These are phyloP conservation scores for Penicillium fimorum DNA, from an alignment of 495 filamentous ascomycete species.

Conservation along the genomic window DNA sequence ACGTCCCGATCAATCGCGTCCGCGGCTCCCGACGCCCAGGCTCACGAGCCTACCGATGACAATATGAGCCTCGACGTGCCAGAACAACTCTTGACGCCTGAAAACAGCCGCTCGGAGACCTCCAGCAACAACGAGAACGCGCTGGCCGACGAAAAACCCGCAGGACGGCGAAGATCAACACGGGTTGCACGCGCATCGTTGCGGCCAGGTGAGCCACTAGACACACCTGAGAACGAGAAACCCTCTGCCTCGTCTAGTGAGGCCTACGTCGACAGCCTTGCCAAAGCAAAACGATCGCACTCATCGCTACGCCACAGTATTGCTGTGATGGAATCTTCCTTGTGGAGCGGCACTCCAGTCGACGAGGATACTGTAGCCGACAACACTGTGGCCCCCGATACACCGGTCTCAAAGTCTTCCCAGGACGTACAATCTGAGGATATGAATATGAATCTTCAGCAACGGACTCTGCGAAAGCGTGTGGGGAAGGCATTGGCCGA, in stretches of 20 bases:
- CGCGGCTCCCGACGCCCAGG: slow-evolving; percentile 38
- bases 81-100: slow-evolving; percentile 47
- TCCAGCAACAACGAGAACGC: slow-evolving; percentile 51
- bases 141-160: slow-evolving; percentile 41
- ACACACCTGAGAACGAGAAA: slow-evolving; percentile 26
- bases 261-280: slow-evolving; percentile 34
- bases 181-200: slow-evolving; percentile 45
- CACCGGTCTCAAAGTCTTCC: slow-evolving; percentile 42
- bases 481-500: slow-evolving; percentile 46
- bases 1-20: slow-evolving; percentile 28
- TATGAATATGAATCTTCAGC: slow-evolving; percentile 36
- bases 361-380: slow-evolving; percentile 35
- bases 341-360: slow-evolving; percentile 35
- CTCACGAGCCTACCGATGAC: slow-evolving; percentile 33
- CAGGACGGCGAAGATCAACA: slow-evolving; percentile 41
- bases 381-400: slow-evolving; percentile 39
- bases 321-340: slow-evolving; percentile 44
- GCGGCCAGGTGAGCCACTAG: slow-evolving; percentile 30
- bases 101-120: slow-evolving; percentile 50
- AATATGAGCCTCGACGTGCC: slow-evolving; percentile 43
- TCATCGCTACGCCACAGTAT: slow-evolving; percentile 45
- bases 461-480: slow-evolving; percentile 48
- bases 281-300: slow-evolving; percentile 33
- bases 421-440: slow-evolving; percentile 41
- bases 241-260: slow-evolving; percentile 44